These are phyloP conservation scores for Xylaria intraflava DNA, from an alignment of 495 filamentous ascomycete genomes.

Conservation along the genomic window DNA sequence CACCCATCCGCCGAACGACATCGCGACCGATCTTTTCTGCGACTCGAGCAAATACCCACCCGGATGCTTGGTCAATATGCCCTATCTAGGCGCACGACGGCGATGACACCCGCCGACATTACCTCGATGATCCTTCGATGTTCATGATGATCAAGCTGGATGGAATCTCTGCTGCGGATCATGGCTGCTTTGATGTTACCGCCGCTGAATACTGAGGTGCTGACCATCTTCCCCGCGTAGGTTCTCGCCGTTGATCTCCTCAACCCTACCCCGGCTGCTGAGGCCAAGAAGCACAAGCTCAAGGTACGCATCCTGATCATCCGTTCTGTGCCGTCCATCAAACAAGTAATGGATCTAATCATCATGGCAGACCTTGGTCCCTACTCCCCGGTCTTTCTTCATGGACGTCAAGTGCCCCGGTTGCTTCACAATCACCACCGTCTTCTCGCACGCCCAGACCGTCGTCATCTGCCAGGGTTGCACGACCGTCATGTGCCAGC, in stretches of 20 bases:
- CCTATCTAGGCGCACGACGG: background rate
- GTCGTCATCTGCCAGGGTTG: slow-evolving; percentile 98
- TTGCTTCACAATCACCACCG: slow-evolving; percentile 99
- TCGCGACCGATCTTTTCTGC: slow-evolving; percentile 1
- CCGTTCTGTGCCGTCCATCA: background rate
- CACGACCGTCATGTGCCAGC: slow-evolving; percentile 96
- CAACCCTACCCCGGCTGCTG: slow-evolving; percentile 90
- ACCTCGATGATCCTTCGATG: background rate
- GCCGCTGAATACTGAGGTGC: slow-evolving; percentile 17
- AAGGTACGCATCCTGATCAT: slow-evolving; percentile 60
- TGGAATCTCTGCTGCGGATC: background rate
- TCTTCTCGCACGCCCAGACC: slow-evolving; percentile 99
- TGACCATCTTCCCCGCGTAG: slow-evolving; percentile 48
- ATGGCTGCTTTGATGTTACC: background rate
- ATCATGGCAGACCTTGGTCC: slow-evolving; percentile 70
- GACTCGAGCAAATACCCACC: background rate
- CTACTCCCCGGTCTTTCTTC: slow-evolving; percentile 96
- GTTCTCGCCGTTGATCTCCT: slow-evolving; percentile 99
- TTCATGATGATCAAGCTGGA: background rate
- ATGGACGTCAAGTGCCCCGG: slow-evolving; percentile 99
- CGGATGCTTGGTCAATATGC: background rate
- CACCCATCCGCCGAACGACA: background rate
- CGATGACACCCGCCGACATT: background rate
- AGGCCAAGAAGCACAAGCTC: slow-evolving; percentile 99
- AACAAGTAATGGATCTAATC: slow-evolving; percentile 20